These are phyloP conservation scores for Mucor mucedo DNA, from an alignment of 371 early-diverging fungal species.

Conservation along the genomic window DNA sequence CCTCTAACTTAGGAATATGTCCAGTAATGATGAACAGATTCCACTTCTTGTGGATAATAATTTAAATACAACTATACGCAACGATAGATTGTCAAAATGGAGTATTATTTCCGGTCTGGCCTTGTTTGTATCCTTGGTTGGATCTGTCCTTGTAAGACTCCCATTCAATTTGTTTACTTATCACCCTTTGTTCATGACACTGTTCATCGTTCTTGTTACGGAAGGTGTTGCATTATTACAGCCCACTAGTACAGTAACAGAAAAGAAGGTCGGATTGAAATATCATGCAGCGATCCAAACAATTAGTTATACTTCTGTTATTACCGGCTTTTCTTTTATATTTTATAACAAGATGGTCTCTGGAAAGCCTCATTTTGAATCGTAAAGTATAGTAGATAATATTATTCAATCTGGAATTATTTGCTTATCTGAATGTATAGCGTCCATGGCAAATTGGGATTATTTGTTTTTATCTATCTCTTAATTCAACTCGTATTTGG, in stretches of 20 bases:
- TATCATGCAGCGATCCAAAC: slow-evolving; percentile 35
- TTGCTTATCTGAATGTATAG: slow-evolving; percentile 12
- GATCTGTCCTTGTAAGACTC: slow-evolving; percentile 29
- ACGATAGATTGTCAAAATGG: slow-evolving; percentile 2
- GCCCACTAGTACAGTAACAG: slow-evolving; percentile 30
- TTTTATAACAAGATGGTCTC: slow-evolving; percentile 34
- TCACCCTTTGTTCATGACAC: slow-evolving; percentile 40
- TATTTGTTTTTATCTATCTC: slow-evolving; percentile 33
- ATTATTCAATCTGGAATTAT: neutral
- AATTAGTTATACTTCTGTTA: slow-evolving; percentile 21
- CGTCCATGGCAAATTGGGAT: slow-evolving; percentile 39
- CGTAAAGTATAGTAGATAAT: slow-evolving; percentile 18
- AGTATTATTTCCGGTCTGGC: slow-evolving; percentile 25
- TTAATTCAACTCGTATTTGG: slow-evolving; percentile 42
- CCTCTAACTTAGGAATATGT: neutral
- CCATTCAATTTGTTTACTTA: slow-evolving; percentile 35
- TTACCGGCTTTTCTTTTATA: slow-evolving; percentile 33
- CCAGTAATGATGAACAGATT: neutral
- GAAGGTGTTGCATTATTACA: slow-evolving; percentile 42
- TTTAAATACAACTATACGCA: neutral
- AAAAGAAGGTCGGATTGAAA: slow-evolving; percentile 33
- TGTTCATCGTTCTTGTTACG: slow-evolving; percentile 30
- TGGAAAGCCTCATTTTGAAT: slow-evolving; percentile 38
- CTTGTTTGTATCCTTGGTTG: slow-evolving; percentile 30
- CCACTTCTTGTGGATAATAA: neutral